A percentile compares a stretch with the other conserved stretches of the same genome.
Evolutionary conservation across 2,329 filamentous ascomycete species (phyloP).

Genomic region (Claviceps arundinis): DNA sequence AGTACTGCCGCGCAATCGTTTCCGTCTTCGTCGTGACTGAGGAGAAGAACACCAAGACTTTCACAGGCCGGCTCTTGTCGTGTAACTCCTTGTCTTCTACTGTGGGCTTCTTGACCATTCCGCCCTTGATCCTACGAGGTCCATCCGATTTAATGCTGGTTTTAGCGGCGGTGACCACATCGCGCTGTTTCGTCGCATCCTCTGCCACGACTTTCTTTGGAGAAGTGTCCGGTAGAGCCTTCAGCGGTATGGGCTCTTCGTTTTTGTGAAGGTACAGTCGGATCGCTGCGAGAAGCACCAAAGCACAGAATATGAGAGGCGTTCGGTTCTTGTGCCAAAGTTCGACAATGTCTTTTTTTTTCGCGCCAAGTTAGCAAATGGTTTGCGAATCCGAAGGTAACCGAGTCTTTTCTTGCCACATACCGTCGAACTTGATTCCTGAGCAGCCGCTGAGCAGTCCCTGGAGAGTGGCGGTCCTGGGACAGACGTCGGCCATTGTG

Average conservation of each 20-base stretch:
- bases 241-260: slow-evolving; percentile 20
- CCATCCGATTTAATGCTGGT: slow-evolving; percentile 22
- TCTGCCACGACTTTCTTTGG: slow-evolving; percentile 9
- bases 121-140: slow-evolving; percentile 37
- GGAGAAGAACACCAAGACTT: slow-evolving; percentile 76
- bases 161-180: slow-evolving; percentile 10
- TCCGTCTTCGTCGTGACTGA: slow-evolving; percentile 78
- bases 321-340: slow-evolving; percentile 35
- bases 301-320: slow-evolving; percentile 26
- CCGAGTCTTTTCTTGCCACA: background rate
- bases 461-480: background rate
- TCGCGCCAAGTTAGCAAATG: background rate
- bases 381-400: background rate
- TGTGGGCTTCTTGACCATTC: slow-evolving; percentile 19
- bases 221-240: slow-evolving; percentile 25
- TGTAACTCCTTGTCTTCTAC: slow-evolving; percentile 13
- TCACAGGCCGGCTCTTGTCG: slow-evolving; percentile 36
- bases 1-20: slow-evolving; percentile 52
- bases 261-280: slow-evolving; percentile 30
- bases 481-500: slow-evolving; percentile 2
- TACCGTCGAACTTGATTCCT: slow-evolving; percentile 3
- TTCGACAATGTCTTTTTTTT: slow-evolving; percentile 24
- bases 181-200: background rate
- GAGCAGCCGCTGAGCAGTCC: background rate
- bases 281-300: slow-evolving; percentile 24